These are phyloP conservation scores for Mortierella sp. DNA, from an alignment of 371 early-diverging fungal species.

Conservation along the genomic window DNA sequence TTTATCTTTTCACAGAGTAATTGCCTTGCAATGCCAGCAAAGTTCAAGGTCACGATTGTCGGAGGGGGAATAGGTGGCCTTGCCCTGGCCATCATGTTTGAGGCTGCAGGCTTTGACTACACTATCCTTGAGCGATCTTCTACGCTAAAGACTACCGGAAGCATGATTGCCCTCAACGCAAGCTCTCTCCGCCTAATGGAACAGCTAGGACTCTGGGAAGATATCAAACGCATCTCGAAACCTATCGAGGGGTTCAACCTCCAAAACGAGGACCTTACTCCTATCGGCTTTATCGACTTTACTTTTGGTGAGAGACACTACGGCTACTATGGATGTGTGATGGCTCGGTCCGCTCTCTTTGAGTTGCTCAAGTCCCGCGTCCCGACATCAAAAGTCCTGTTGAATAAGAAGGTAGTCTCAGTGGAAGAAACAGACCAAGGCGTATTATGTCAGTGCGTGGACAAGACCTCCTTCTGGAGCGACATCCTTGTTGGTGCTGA, in stretches of 20 bases:
- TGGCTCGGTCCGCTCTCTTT: conserved; percentile 40
- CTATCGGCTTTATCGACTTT: conserved; percentile 36
- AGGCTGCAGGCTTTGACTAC: conserved; percentile 33
- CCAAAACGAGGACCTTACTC: conserved; percentile 26
- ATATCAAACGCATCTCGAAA: conserved; percentile 33
- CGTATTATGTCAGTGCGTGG: conserved; percentile 20
- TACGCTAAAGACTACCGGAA: conserved; percentile 21
- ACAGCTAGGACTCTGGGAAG: conserved; percentile 35
- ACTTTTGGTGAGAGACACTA: conserved; percentile 38
- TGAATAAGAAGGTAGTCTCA: conserved; percentile 22
- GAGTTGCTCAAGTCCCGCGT: conserved; percentile 28
- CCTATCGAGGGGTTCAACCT: conserved; percentile 42
- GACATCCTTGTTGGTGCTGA: conserved; percentile 43
- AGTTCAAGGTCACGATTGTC: conserved; percentile 22
- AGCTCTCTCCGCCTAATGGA: conserved; percentile 41
- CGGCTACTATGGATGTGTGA: conserved; percentile 40
- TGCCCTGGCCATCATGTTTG: conserved; percentile 39
- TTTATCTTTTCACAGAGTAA: too few relatives aligned
- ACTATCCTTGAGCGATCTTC: conserved; percentile 38
- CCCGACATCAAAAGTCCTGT: conserved; percentile 19
- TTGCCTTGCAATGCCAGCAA: background rate
- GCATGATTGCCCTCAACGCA: conserved; percentile 44
- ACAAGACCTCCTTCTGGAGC: conserved; percentile 22
- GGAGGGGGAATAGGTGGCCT: conserved; percentile 49
- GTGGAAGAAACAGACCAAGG: conserved; percentile 20